Percentiles rank a stretch among this genome's conserved stretches.
phyloP scores from a whole-genome alignment of 805 yeast species.

The Schwanniomyces polymorphus region DNA sequence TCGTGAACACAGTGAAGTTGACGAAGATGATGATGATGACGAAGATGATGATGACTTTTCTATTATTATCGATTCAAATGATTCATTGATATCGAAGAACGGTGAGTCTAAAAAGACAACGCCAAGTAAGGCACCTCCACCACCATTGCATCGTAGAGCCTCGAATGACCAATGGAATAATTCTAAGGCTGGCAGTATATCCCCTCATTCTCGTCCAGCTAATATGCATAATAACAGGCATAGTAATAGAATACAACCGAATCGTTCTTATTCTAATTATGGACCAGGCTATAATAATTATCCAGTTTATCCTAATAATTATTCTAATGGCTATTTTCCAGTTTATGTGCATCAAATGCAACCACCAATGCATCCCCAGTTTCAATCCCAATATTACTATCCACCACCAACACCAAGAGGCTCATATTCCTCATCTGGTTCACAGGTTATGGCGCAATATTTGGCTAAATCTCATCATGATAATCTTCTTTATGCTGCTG shows the following conservation, averaged over 20 bases:
- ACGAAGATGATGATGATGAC: constrained; percentile 25
- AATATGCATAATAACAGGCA: not conserved
- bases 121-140: not conserved
- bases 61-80: constrained; percentile 37
- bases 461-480: constrained; percentile 72
- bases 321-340: constrained; percentile 3
- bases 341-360: constrained; percentile 4
- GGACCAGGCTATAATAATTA: not conserved
- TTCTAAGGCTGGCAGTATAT: not conserved
- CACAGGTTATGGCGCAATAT: constrained; percentile 78
- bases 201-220: not conserved
- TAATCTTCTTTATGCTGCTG: constrained; percentile 46
- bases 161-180: not conserved
- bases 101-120: not conserved
- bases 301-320: not conserved
- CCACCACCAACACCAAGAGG: constrained; percentile 3
- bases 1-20: constrained; percentile 10
- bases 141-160: not conserved
- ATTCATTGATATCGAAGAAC: constrained; percentile 15
- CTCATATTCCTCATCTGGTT: constrained; percentile 44
- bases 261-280: not conserved
- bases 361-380: constrained; percentile 3
- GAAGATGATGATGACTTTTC: constrained; percentile 39
- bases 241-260: not conserved
- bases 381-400: constrained; percentile 3